Evolutionary conservation across 2,329 filamentous ascomycete genomes (phyloP), one percentile per base, ranked within the genome.

Genomic region (Phialophora tarda): DNA sequence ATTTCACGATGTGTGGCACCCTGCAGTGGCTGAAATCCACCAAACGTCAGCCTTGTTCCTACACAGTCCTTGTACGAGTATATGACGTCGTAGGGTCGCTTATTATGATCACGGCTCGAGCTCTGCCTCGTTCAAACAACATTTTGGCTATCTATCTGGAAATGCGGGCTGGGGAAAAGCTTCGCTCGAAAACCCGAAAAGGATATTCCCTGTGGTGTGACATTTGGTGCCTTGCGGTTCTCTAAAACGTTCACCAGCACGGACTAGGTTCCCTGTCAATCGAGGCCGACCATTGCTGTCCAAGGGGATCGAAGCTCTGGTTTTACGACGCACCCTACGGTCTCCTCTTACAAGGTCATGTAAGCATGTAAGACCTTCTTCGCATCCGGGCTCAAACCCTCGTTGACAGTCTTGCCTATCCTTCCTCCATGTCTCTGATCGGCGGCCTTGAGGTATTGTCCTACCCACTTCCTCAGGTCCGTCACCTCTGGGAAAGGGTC

Each of bases 401-500:
- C 86, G 70, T 87, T 82, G 62, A 93, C 90, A 75, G 91, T 94
- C 64, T 81, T 82, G 30, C 85, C 87, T 69, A 97, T 85, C 21
- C 86, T 85, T 1, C 93, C 92, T 55, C 83, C 83, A 73, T 92
- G 88, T 73, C 89, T 87, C 74, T 83, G 81, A 78, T 97, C 92
- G 6, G 92, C 92, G 41, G 89, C 87, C 75, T 89, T 89, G 75
- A 97, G 81, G 76, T 92, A 93, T 70, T 85, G 81, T 63, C 90
- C 84, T n/a, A 97, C 93, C 94, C 94, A 99, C 10, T 76, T 78
- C 77, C 90, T 90, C 61, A 92, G 82, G 66, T 93, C 91, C 62
- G 93, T 89, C 14, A 97, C 88, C 68, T 97, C 91, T 0, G 93
- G 90, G 82, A 93, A 98, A 23, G 93, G 90, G 76, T 98, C 95